Evolutionary conservation across 371 early-diverging fungal genomes (phyloP), one percentile per base, ranked within the genome.

Genomic region (Catenaria anguillulae): DNA sequence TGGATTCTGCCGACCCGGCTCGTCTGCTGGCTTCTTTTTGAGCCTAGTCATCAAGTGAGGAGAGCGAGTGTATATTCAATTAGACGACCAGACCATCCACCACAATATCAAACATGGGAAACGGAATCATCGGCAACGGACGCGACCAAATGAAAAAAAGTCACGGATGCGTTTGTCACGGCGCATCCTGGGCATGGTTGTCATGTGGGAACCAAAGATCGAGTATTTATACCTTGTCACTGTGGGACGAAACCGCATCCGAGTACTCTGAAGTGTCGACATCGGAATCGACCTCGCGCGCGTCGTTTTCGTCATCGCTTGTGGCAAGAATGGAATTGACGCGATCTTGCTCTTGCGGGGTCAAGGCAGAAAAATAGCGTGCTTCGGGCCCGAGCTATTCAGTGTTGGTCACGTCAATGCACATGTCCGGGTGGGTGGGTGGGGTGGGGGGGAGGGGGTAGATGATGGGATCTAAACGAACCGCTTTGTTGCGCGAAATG

Each of bases 341-440:
- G 19, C 77, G 66, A 6, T 69, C 66, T 21, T 65, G 61, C 63
- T 77, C 77, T 36, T 68, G 69, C 37, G 75, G 71, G 0, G 75
- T 75, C 73, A 77, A 68, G 26, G 77, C 75, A 33, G 65, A 59
- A 63, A 71, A 77, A 61, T 70, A 77, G 34, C 77, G 67, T 0
- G 77, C 77, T 19, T 77, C 69, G 15, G 71, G 69, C 4, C 77
- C 77, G 8, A 77, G 65, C 74, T 31, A 6, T 5, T 0, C 3
- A 24, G 4, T 6, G 19, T 36, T 17, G 10, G 56, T 24, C 42
- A n/a, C n/a, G 37, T 29, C 31, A 2, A 6, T 31, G 17, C 10
- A 33, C 23, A 24, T 17, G 17, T 31, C 48, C 35, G 0, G 21
- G 13, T 23, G 40, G 0, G 0, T 8, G 36, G 56, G n/a, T n/a